These are phyloP conservation scores for Wallacemonas rigidus DNA, from an alignment of 208 protist species.

Conservation along the genomic window DNA sequence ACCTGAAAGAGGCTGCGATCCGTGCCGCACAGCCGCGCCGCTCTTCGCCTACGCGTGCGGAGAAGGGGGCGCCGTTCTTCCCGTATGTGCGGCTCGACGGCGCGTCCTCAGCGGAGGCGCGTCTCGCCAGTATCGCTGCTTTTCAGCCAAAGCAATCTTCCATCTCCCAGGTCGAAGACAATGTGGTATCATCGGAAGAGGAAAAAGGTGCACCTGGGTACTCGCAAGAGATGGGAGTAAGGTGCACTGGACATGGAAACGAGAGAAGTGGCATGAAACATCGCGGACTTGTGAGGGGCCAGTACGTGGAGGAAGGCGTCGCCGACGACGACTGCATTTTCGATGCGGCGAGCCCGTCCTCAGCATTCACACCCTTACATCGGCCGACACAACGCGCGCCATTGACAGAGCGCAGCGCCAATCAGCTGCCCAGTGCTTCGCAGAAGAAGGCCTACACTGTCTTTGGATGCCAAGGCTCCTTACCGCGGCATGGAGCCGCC, in stretches of 20 bases:
- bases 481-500: background rate
- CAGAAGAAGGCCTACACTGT: background rate
- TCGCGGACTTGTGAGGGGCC: background rate
- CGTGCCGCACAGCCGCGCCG: constrained; percentile 24
- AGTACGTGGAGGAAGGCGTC: constrained; percentile 19
- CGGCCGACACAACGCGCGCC: background rate
- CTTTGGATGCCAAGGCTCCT: background rate
- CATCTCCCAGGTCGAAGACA: background rate
- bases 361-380: background rate
- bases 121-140: constrained; percentile 57
- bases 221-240: no score
- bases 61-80: background rate
- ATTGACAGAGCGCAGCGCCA: background rate
- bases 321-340: constrained; percentile 25
- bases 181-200: background rate
- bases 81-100: constrained; percentile 93
- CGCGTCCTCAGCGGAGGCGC: constrained; percentile 42
- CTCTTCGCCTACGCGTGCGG: background rate
- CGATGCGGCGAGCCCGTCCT: background rate
- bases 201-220: background rate
- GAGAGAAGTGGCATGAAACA: no score
- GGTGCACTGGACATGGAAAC: no score
- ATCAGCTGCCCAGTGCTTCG: background rate
- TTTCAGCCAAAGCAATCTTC: constrained; percentile 52
- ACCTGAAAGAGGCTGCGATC: constrained; percentile 13